A percentile compares a stretch with the other conserved stretches of the same genome.
These are phyloP conservation scores for Boletus edulis DNA, from an alignment of 768 basidiomycete species.

Conservation along the genomic window DNA sequence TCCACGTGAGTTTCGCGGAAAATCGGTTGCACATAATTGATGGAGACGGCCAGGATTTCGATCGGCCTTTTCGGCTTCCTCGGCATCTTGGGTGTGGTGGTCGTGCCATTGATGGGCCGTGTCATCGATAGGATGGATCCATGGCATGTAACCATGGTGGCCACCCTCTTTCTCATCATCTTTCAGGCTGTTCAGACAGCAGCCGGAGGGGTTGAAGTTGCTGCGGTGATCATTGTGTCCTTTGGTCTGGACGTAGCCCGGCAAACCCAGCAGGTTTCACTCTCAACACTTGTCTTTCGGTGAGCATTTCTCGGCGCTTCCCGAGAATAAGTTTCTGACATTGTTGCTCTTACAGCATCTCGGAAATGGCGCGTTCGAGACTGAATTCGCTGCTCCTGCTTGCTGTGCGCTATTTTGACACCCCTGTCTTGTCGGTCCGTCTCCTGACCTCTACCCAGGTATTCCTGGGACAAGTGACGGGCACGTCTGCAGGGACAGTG, in stretches of 20 bases:
- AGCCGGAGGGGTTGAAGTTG: constrained; percentile 65
- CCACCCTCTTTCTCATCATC: constrained; percentile 41
- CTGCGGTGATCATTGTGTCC: constrained; percentile 61
- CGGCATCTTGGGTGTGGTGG: constrained; percentile 62
- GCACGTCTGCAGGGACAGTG: constrained; percentile 46
- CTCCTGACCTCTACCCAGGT: constrained; percentile 26
- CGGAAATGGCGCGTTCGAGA: constrained; percentile 54
- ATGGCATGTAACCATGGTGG: constrained; percentile 68
- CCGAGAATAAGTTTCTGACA: neutral
- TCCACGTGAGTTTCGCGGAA: constrained; percentile 45
- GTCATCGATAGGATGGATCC: constrained; percentile 65
- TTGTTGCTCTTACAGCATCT: constrained; percentile 17
- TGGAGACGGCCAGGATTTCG: constrained; percentile 31
- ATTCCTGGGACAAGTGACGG: constrained; percentile 78
- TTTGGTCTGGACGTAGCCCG: constrained; percentile 68
- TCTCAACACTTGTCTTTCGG: constrained; percentile 37
- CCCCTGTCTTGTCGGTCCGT: neutral
- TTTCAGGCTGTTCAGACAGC: constrained; percentile 62
- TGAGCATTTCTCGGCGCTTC: too few species aligned
- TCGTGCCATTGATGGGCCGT: constrained; percentile 66
- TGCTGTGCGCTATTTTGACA: constrained; percentile 38
- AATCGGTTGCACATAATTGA: neutral
- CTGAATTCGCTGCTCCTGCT: constrained; percentile 72
- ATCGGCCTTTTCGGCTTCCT: constrained; percentile 73
- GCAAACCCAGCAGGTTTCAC: constrained; percentile 65